Conservation (phyloP, 2,329 filamentous ascomycete species). For the Leptographium flavum region DNA sequence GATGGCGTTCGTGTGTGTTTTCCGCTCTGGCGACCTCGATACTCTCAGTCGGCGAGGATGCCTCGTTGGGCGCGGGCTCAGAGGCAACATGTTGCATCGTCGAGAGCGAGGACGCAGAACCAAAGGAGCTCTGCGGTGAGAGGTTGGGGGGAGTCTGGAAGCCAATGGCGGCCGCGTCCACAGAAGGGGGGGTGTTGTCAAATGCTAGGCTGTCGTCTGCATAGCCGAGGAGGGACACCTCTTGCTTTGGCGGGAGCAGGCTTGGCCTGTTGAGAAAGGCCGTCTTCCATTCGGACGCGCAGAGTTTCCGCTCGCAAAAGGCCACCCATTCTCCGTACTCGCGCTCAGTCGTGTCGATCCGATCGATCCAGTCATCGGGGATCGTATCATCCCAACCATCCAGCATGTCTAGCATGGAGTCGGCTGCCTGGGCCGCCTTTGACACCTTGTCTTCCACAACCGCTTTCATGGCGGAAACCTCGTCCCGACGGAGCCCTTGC, state of each 20-base stretch:
- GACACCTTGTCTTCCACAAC: slow-evolving; percentile 55
- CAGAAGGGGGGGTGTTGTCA: background rate
- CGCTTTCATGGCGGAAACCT: slow-evolving; percentile 43
- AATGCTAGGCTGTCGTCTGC: no score
- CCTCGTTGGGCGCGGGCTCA: slow-evolving; percentile 16
- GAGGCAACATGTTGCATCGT: slow-evolving; percentile 24
- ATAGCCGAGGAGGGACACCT: no score
- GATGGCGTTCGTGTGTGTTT: slow-evolving; percentile 16
- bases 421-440: slow-evolving; percentile 57
- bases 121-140: slow-evolving; percentile 5
- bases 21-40: background rate
- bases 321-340: slow-evolving; percentile 71
- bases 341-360: slow-evolving; percentile 65
- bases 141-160: slow-evolving; percentile 2
- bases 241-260: background rate
- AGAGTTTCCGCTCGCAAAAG: slow-evolving; percentile 59
- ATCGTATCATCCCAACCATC: slow-evolving; percentile 75
- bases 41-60: no score
- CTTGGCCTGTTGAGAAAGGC: background rate
- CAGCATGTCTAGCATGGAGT: slow-evolving; percentile 73
- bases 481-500: slow-evolving; percentile 22
- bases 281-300: slow-evolving; percentile 43
- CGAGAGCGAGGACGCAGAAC: slow-evolving; percentile 17
- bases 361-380: slow-evolving; percentile 76
- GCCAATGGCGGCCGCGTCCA: background rate